phyloP scores from a whole-genome alignment of 306 rosid species.

The Hippophae tibetana region DNA sequence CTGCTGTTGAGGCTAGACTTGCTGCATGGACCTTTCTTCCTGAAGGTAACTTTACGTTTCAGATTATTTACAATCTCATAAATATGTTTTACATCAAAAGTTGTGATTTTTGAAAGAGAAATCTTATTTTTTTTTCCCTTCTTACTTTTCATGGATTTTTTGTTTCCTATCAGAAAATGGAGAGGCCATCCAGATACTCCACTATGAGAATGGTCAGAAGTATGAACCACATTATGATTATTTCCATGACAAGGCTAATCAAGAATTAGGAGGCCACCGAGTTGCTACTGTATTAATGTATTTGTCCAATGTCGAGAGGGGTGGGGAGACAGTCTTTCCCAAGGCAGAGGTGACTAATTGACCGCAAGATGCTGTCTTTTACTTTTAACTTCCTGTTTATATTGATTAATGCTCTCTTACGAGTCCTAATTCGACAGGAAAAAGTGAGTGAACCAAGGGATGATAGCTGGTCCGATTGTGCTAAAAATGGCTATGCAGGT shows the following conservation, averaged over 20 bases:
- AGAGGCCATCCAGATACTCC: conserved; percentile 76
- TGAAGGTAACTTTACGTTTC: conserved; percentile 25
- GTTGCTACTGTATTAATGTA: conserved; percentile 89
- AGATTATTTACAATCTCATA: too few species aligned
- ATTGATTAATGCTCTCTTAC: neutral
- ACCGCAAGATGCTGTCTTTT: conserved; percentile 3
- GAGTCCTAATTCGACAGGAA: conserved; percentile 20
- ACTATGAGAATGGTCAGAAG: conserved; percentile 79
- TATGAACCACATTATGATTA: conserved; percentile 85
- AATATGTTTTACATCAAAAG: too few species aligned
- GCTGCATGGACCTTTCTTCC: conserved; percentile 96
- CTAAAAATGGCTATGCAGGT: conserved; percentile 81
- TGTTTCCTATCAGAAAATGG: conserved; percentile 63
- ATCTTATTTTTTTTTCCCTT: neutral
- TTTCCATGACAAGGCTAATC: conserved; percentile 82
- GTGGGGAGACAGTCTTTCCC: conserved; percentile 95
- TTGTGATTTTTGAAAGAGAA: too few species aligned
- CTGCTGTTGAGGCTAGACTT: conserved; percentile 54
- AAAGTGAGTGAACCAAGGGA: conserved; percentile 40
- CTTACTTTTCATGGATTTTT: neutral
- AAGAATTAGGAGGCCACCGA: conserved; percentile 75
- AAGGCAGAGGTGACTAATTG: conserved; percentile 44
- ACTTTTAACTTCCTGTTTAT: neutral
- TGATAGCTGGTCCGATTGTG: conserved; percentile 60
- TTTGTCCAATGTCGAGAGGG: conserved; percentile 74